Evolutionary conservation across 257 asterid genomes (phyloP).

Genomic region (Lycium ferocissimum): DNA sequence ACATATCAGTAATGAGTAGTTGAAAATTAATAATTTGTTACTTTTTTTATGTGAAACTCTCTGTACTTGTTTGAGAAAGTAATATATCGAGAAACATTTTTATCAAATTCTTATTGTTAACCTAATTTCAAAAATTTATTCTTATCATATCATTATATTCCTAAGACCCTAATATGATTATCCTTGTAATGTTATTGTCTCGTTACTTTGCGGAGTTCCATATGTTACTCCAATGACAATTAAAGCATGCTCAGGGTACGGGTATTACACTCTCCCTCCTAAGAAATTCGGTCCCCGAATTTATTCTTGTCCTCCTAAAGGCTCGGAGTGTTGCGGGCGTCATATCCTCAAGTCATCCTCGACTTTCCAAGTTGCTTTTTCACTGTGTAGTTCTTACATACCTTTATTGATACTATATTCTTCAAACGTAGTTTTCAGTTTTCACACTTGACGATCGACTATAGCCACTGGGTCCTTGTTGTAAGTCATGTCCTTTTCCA

Average conservation of each 20-base stretch:
- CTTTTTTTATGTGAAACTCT: neutral
- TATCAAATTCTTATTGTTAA: neutral
- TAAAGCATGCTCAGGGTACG: neutral
- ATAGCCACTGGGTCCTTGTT: too few relatives aligned
- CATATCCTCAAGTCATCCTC: too few relatives aligned
- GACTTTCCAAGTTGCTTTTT: too few relatives aligned
- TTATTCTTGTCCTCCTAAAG: too few relatives aligned
- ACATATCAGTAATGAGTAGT: neutral
- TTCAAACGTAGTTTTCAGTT: too few relatives aligned
- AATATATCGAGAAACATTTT: neutral
- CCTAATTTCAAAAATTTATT: neutral
- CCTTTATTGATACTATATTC: too few relatives aligned
- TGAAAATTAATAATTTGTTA: neutral
- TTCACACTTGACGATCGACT: too few relatives aligned
- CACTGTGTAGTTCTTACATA: too few relatives aligned
- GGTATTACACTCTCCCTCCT: neutral
- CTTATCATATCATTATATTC: neutral
- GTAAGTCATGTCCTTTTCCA: too few relatives aligned
- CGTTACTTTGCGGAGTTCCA: neutral
- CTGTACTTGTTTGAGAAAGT: neutral
- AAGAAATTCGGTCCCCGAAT: too few relatives aligned
- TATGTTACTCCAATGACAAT: neutral
- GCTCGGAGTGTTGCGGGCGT: too few relatives aligned
- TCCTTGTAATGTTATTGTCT: neutral
- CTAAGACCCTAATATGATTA: neutral